These are phyloP conservation scores for Aureobasidium lini DNA, from an alignment of 2,329 filamentous ascomycete species.

Conservation along the genomic window DNA sequence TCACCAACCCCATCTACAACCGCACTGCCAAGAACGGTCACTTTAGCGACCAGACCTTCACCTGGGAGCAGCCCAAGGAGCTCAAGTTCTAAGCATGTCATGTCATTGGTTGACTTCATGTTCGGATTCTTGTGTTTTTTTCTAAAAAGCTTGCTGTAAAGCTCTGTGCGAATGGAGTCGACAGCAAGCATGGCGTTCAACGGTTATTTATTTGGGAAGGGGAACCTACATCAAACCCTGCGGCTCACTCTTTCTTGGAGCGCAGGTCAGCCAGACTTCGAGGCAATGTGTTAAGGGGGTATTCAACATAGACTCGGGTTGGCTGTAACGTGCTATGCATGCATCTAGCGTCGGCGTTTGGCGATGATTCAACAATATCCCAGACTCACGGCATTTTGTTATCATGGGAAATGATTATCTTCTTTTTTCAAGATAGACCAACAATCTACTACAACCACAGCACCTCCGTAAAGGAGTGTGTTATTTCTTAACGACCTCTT, in stretches of 20 bases:
- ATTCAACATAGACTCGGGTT: constrained; percentile 21
- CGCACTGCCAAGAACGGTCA: constrained; percentile 99
- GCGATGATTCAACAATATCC: constrained; percentile 22
- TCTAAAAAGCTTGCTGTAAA: background rate
- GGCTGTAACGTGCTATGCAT: constrained; percentile 17
- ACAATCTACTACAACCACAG: constrained; percentile 7
- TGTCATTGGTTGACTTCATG: constrained; percentile 8
- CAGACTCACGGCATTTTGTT: constrained; percentile 14
- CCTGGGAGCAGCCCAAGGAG: constrained; percentile 95
- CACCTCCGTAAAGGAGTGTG: background rate
- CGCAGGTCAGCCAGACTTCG: constrained; percentile 14
- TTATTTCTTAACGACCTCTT: background rate
- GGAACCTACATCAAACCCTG: constrained; percentile 11
- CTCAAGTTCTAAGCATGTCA: constrained; percentile 68
- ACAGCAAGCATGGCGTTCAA: constrained; percentile 2
- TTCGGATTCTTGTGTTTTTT: background rate
- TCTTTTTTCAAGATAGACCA: constrained; percentile 12
- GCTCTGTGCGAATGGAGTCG: background rate
- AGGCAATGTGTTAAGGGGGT: constrained; percentile 17
- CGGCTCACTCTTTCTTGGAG: constrained; percentile 4
- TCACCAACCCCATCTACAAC: constrained; percentile 93
- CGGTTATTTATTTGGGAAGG: background rate
- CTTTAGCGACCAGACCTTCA: constrained; percentile 97
- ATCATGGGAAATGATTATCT: constrained; percentile 11
- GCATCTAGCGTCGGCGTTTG: constrained; percentile 21